phyloP scores from a whole-genome alignment of 1,284 basidiomycete genomes.

The Ustilago tritici region DNA sequence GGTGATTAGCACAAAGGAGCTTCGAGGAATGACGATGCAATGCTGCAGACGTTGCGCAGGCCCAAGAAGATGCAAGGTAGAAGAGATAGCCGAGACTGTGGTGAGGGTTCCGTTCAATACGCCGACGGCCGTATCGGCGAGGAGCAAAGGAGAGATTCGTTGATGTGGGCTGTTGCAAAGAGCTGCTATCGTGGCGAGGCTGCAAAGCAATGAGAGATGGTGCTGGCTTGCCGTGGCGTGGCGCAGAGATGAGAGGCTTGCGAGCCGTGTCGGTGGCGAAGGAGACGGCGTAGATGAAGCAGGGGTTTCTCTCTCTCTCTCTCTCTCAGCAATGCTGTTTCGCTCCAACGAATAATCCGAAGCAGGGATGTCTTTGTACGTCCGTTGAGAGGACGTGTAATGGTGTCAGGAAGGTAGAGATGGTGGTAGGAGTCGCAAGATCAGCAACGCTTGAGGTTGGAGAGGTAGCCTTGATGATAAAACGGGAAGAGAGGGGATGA shows the following conservation, averaged over 20 bases:
- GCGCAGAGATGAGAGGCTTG: background rate
- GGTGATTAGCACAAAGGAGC: too few species aligned
- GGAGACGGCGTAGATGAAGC: slow-evolving; percentile 11
- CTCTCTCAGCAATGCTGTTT: too few species aligned
- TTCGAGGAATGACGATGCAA: background rate
- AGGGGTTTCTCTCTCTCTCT: background rate
- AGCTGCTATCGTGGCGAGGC: background rate
- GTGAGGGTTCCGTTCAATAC: background rate
- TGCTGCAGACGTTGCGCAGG: background rate
- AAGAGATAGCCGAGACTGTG: background rate
- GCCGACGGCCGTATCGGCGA: background rate
- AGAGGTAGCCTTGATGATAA: background rate
- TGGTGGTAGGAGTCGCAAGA: background rate
- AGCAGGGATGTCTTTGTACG: background rate
- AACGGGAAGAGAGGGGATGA: background rate
- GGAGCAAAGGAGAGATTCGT: background rate
- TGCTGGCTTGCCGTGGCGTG: slow-evolving; percentile 1
- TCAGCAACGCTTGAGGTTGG: background rate
- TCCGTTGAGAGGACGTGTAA: background rate
- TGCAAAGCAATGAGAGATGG: background rate
- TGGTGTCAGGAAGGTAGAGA: background rate
- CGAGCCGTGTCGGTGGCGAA: slow-evolving; percentile 2
- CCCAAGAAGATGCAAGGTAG: background rate
- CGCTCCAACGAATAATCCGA: background rate
- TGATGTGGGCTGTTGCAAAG: background rate